A percentile compares a stretch with the other conserved stretches of the same genome.
phyloP scores from a whole-genome alignment of 257 asterid species.

The Solanum appendiculatum region DNA sequence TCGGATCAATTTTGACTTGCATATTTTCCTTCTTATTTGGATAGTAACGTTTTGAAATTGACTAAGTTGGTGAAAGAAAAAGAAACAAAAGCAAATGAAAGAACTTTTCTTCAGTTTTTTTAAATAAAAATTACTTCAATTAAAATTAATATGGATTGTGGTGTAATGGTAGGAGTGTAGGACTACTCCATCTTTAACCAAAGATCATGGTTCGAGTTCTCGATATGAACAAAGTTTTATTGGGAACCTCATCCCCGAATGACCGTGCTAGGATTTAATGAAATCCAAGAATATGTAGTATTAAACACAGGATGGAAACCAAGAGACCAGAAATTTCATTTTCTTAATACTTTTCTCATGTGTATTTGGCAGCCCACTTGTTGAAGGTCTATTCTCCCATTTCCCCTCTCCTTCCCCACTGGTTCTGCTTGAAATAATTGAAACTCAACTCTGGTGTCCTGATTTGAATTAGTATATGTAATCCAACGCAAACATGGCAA shows the following conservation, averaged over 20 bases:
- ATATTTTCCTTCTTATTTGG: background rate
- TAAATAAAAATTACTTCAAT: background rate
- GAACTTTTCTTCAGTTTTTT: background rate
- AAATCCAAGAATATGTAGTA: no score
- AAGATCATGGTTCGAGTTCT: no score
- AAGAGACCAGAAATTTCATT: no score
- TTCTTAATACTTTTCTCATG: no score
- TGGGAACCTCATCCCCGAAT: no score
- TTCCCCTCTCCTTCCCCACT: background rate
- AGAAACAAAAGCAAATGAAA: background rate
- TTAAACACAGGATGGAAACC: no score
- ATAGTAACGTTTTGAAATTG: background rate
- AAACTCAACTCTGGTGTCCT: background rate
- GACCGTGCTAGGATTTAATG: no score
- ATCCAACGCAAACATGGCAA: constrained; percentile 5
- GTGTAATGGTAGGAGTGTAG: no score
- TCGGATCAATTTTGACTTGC: background rate
- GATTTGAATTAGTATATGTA: constrained; percentile 2
- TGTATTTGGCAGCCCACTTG: background rate
- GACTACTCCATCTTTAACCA: no score
- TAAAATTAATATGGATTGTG: no score
- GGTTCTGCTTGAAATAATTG: background rate
- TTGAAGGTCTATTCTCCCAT: background rate
- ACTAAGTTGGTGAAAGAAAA: background rate
- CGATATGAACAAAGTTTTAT: no score